Base-by-base conservation (phyloP, 352 stramenopile genomes). In the Pseudoperonospora humuli region DNA sequence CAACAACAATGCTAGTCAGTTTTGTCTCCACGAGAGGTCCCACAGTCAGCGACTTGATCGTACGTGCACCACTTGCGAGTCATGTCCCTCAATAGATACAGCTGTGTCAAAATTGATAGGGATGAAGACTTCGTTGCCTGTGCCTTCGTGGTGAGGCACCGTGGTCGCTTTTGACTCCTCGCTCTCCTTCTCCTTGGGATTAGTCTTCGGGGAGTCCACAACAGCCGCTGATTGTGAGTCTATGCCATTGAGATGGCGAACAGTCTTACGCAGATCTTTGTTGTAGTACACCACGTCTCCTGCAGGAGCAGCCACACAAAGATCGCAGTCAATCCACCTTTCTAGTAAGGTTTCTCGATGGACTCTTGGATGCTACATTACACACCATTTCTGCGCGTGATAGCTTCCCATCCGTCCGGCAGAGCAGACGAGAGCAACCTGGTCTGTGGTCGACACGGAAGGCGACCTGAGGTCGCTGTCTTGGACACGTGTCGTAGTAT, bases 1-100 rank as follows among this genome's bases (percentile, higher is more conserved):
- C 47, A 43, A 14, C 27, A 48, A 20, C 9, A 45, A 14, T 10
- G 4, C n/a, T 18, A 31, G 13, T 45, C n/a, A 58, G 28, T 15
- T 15, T 18, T 21, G 18, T 10, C 7, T 23, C 13, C 19, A 42
- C 26, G 7, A 14, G 14, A 10, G 10, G 10, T 13, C 7, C 14
- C 23, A 25, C 15, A 14, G 8, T 6, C 26, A 58, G 21, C 17
- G n/a, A 28, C 28, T 46, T 59, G 24, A 23, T 40, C 64, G 35
- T 76, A 90, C 70, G 40, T 84, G 69, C 34, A 93, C 74, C 17
- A 90, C 67, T 75, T 95, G 84, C 4, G 80, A 88, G 39, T 95
- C 84, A 34, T 90, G 70, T 6, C 84, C 81, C 25, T 92, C 79
- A 27, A 95, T 78, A 7, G 50, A 65, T 49, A 86, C 78, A 5